Conservation (phyloP, 257 asterid species). For the Nicotiana benthamiana region DNA sequence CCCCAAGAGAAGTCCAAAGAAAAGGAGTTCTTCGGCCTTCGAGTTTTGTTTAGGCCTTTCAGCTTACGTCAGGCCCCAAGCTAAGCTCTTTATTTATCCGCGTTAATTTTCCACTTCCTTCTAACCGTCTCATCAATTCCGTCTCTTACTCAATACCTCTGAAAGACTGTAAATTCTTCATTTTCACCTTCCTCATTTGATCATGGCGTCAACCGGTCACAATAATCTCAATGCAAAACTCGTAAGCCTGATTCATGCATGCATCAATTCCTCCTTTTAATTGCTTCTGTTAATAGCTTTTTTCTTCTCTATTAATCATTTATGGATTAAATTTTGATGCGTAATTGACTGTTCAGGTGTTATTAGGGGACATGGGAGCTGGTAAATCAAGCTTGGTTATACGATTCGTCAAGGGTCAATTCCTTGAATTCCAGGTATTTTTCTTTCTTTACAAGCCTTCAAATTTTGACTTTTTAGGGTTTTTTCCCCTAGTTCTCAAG, state of each 20-base stretch:
- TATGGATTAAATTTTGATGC: neutral
- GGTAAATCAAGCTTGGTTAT: constrained; percentile 94
- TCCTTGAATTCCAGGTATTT: constrained; percentile 76
- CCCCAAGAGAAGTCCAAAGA: neutral
- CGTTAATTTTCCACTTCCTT: neutral
- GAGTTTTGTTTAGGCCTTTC: neutral
- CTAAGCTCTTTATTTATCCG: neutral
- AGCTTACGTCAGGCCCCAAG: neutral
- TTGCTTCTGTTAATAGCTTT: neutral
- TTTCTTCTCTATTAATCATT: neutral
- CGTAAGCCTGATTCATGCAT: constrained; percentile 28
- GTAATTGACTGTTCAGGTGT: constrained; percentile 38
- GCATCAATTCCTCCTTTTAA: neutral
- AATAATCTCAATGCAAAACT: constrained; percentile 80
- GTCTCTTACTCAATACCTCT: neutral
- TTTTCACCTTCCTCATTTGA: neutral
- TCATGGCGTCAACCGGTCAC: constrained; percentile 50
- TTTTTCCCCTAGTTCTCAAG: neutral
- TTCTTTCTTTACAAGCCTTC: neutral
- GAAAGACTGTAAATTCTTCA: neutral
- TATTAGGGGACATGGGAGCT: constrained; percentile 90
- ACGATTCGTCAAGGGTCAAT: constrained; percentile 91
- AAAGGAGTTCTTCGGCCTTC: neutral
- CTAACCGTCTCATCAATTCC: neutral
- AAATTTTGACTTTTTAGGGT: neutral